These are phyloP conservation scores for Pythium coloratum DNA, from an alignment of 352 stramenopile genomes.

Conservation along the genomic window DNA sequence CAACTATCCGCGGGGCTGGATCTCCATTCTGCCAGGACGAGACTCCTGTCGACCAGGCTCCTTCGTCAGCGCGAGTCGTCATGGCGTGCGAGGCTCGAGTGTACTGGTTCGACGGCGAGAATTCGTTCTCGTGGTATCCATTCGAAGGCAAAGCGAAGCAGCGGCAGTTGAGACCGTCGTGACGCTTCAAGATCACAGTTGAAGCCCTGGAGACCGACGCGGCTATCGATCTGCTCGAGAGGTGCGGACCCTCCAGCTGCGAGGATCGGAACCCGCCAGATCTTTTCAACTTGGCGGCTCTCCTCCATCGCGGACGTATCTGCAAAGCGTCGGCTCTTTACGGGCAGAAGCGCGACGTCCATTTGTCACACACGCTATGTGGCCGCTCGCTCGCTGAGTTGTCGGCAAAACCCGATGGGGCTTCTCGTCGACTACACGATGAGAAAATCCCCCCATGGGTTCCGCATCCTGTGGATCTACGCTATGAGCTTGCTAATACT, in stretches of 20 bases:
- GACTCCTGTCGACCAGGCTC: neutral
- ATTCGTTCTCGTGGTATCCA: neutral
- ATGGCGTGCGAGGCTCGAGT: neutral
- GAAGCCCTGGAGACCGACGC: neutral
- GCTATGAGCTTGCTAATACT: too few relatives aligned
- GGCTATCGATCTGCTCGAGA: neutral
- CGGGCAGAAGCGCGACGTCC: neutral
- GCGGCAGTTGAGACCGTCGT: neutral
- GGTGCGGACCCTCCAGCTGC: neutral
- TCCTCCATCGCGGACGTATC: neutral
- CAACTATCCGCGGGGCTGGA: neutral
- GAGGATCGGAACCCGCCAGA: neutral
- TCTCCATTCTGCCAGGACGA: neutral
- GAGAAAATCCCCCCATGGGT: neutral
- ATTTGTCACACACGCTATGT: slow-evolving; percentile 7
- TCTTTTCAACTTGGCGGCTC: neutral
- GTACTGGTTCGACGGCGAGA: neutral
- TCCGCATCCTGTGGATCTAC: neutral
- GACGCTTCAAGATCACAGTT: neutral
- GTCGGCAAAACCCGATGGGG: neutral
- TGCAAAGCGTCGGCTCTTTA: neutral
- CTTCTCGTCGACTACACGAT: neutral
- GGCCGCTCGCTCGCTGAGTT: neutral
- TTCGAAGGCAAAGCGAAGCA: neutral
- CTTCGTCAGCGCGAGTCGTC: neutral